phyloP scores from a whole-genome alignment of 2,329 filamentous ascomycete species.

The Ilyonectria robusta region DNA sequence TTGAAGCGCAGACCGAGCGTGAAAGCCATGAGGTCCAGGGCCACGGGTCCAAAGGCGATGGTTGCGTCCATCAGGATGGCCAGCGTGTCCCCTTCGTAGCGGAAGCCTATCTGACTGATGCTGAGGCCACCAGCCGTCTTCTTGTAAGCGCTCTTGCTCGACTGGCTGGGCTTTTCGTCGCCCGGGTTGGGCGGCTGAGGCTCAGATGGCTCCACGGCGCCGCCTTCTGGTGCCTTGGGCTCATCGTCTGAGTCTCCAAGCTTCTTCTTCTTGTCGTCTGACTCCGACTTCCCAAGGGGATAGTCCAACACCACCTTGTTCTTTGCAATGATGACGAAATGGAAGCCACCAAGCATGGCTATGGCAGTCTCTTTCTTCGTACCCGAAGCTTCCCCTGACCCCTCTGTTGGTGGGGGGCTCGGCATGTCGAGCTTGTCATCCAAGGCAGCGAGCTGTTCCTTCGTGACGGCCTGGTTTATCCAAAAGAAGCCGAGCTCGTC shows the following conservation, averaged over 20 bases:
- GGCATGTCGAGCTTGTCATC: neutral
- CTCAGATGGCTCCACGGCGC: neutral
- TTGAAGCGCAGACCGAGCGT: conserved; percentile 19
- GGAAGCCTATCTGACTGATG: conserved; percentile 50
- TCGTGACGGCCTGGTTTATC: conserved; percentile 45
- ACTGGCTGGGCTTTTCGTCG: neutral
- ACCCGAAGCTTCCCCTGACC: neutral
- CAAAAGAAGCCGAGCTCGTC: conserved; percentile 54
- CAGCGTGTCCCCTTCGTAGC: neutral
- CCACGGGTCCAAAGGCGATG: conserved; percentile 54
- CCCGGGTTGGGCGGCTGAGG: neutral
- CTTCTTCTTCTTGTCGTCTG: neutral
- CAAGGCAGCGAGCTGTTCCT: neutral
- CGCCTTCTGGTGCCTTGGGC: neutral
- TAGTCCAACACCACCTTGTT: neutral
- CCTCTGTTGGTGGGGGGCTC: neutral
- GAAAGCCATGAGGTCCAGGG: conserved; percentile 54
- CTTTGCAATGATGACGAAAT: neutral
- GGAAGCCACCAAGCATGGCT: neutral
- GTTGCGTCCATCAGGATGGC: conserved; percentile 46
- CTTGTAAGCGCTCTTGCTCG: conserved; percentile 44
- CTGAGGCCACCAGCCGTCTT: conserved; percentile 51
- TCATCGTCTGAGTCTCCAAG: neutral
- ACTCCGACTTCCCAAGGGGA: neutral
- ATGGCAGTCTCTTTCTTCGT: neutral